Conservation (phyloP, 768 basidiomycete species). For the Tubosaeta brunneosetosa region DNA sequence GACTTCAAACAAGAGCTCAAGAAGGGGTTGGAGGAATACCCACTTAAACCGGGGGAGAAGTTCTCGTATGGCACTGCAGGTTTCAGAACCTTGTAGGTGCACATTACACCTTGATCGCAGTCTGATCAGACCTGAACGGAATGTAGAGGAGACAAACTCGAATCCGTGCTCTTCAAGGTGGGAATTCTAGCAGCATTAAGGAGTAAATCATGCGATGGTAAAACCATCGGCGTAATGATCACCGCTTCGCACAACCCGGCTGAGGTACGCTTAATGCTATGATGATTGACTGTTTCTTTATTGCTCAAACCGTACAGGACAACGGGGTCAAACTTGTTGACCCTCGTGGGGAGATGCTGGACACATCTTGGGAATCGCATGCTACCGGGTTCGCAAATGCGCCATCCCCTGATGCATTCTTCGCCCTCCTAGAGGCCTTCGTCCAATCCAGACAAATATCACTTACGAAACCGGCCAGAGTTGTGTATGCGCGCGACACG, state of each 20-base stretch:
- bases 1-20: slow-evolving; percentile 41
- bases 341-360: slow-evolving; percentile 96
- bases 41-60: slow-evolving; percentile 61
- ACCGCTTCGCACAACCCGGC: slow-evolving; percentile 99
- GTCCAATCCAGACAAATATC: slow-evolving; percentile 69
- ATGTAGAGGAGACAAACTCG: slow-evolving; percentile 62
- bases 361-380: slow-evolving; percentile 85
- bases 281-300: background rate
- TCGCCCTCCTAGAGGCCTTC: slow-evolving; percentile 57
- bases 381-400: slow-evolving; percentile 89
- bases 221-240: slow-evolving; percentile 95
- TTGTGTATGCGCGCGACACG: slow-evolving; percentile 92
- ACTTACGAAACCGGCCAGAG: slow-evolving; percentile 67
- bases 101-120: slow-evolving; percentile 2
- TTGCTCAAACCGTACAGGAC: slow-evolving; percentile 50
- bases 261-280: slow-evolving; percentile 47
- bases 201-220: slow-evolving; percentile 88
- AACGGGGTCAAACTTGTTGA: slow-evolving; percentile 99
- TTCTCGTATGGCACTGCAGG: slow-evolving; percentile 95
- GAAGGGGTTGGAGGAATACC: slow-evolving; percentile 54
- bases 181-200: slow-evolving; percentile 86
- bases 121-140: slow-evolving; percentile 7
- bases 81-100: slow-evolving; percentile 81
- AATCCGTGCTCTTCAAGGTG: slow-evolving; percentile 91
- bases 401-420: slow-evolving; percentile 64